phyloP scores from a whole-genome alignment of 805 yeast species.

The Saccharomycopsis capsularis region DNA sequence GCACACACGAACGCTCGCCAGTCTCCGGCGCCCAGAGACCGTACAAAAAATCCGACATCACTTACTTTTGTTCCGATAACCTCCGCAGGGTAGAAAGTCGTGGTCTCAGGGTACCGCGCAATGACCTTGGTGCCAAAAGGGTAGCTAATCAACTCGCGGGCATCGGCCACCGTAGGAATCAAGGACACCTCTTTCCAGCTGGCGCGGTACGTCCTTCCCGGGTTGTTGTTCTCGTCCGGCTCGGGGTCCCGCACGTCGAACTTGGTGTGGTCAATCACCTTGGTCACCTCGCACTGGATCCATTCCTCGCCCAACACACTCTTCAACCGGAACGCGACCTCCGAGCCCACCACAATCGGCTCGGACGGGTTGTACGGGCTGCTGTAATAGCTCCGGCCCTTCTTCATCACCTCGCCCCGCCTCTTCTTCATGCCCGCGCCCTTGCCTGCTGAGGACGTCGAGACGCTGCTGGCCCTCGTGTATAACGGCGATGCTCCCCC shows the following conservation, averaged over 20 bases:
- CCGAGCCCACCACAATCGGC: constrained; percentile 58
- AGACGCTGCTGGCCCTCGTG: background rate
- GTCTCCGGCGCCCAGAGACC: too few species aligned
- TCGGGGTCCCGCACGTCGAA: constrained; percentile 97
- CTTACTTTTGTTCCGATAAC: constrained; percentile 59
- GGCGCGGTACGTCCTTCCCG: constrained; percentile 81
- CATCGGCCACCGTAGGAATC: constrained; percentile 51
- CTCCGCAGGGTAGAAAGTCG: constrained; percentile 92
- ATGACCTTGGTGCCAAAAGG: constrained; percentile 76
- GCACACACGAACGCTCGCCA: too few species aligned
- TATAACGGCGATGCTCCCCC: background rate
- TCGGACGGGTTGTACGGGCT: constrained; percentile 56
- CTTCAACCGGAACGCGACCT: constrained; percentile 78
- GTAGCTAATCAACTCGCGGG: constrained; percentile 40
- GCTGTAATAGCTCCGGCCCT: constrained; percentile 41
- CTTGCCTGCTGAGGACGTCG: background rate
- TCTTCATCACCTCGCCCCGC: constrained; percentile 27
- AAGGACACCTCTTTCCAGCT: constrained; percentile 71
- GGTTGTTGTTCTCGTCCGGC: constrained; percentile 87
- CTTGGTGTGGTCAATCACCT: constrained; percentile 44
- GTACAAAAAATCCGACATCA: too few species aligned
- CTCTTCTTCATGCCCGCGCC: constrained; percentile 10
- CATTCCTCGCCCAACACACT: constrained; percentile 79
- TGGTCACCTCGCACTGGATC: constrained; percentile 90
- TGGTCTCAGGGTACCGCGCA: constrained; percentile 95